A percentile compares a stretch with the other conserved stretches of the same genome.
These are phyloP conservation scores for Botrytis byssoidea DNA, from an alignment of 2,329 filamentous ascomycete genomes.

Conservation along the genomic window DNA sequence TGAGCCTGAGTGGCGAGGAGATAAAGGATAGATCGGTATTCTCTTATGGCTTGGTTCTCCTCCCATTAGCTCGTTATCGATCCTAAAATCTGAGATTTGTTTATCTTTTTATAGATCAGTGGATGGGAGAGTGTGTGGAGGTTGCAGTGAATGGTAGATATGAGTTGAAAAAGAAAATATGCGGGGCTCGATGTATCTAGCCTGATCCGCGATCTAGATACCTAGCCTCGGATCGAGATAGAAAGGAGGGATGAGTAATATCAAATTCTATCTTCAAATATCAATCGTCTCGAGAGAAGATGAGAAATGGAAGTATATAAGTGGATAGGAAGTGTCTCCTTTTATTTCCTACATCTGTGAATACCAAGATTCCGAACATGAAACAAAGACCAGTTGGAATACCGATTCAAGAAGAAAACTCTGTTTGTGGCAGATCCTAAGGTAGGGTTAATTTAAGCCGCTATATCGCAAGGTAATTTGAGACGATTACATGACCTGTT, in stretches of 20 bases:
- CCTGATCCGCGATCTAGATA: too few species aligned
- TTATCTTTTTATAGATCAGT: not conserved
- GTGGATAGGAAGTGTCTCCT: too few species aligned
- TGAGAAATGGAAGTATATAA: too few species aligned
- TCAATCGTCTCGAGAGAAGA: too few species aligned
- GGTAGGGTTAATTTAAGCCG: not conserved
- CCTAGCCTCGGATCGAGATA: too few species aligned
- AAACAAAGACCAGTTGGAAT: fast-evolving
- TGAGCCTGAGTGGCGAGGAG: not conserved
- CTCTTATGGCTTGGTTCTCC: too few species aligned
- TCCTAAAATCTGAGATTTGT: not conserved
- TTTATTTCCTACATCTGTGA: too few species aligned
- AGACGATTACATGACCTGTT: not conserved
- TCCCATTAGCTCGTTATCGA: not conserved
- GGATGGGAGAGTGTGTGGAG: fast-evolving
- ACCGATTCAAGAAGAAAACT: not conserved
- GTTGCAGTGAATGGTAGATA: not conserved
- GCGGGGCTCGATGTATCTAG: too few species aligned
- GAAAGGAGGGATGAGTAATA: too few species aligned
- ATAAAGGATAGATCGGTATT: not conserved
- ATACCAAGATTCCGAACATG: too few species aligned
- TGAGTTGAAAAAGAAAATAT: too few species aligned
- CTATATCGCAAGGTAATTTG: not conserved
- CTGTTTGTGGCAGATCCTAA: not conserved
- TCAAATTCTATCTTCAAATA: too few species aligned